Percentiles rank a stretch among this genome's conserved stretches.
These are phyloP conservation scores for Phialocephala subalpina DNA, from an alignment of 2,329 filamentous ascomycete species.

Conservation along the genomic window DNA sequence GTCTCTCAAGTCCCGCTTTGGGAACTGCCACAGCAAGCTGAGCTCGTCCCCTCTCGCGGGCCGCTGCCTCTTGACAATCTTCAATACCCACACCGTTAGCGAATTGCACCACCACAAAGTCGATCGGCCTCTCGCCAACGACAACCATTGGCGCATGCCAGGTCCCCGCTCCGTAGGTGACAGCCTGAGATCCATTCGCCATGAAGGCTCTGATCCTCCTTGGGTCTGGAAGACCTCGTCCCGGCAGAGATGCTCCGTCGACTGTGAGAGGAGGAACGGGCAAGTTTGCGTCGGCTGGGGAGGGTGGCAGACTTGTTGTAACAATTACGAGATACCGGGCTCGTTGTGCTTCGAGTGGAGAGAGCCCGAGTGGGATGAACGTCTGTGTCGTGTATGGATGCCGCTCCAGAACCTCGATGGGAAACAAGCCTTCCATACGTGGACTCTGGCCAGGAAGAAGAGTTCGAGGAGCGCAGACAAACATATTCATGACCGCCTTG, in stretches of 20 bases:
- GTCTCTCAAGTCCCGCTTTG: neutral
- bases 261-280: conserved; percentile 45
- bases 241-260: conserved; percentile 28
- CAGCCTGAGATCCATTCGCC: conserved; percentile 79
- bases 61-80: conserved; percentile 83
- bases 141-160: conserved; percentile 98
- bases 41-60: conserved; percentile 12
- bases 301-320: conserved; percentile 73
- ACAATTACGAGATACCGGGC: conserved; percentile 84
- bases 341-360: conserved; percentile 50
- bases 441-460: conserved; percentile 49
- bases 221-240: conserved; percentile 71
- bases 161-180: conserved; percentile 90
- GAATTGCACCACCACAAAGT: conserved; percentile 91
- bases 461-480: conserved; percentile 52
- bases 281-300: conserved; percentile 47
- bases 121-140: conserved; percentile 73
- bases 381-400: conserved; percentile 96
- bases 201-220: conserved; percentile 77
- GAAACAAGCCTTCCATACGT: conserved; percentile 56
- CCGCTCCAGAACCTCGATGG: conserved; percentile 80
- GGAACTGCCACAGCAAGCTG: conserved; percentile 1
- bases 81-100: conserved; percentile 82
- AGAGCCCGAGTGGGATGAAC: conserved; percentile 78
- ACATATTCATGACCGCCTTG: conserved; percentile 82